Evolutionary conservation across 1,284 basidiomycete genomes (phyloP).

Genomic region (Sutorius eximius): DNA sequence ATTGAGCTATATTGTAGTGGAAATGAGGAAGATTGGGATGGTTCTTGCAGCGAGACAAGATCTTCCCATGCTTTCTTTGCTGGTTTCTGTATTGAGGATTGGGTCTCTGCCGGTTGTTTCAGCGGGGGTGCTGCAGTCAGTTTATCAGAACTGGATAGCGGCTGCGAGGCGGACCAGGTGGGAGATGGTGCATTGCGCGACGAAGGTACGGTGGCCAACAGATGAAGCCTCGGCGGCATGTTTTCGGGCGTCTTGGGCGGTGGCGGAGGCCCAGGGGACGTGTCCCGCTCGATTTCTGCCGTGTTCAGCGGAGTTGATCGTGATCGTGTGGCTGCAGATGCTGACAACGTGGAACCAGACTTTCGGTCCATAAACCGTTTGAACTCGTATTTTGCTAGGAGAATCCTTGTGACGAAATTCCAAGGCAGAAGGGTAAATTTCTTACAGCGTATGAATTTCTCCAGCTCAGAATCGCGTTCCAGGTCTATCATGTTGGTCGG

Average conservation of each 20-base stretch:
- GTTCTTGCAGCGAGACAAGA: slow-evolving; percentile 48
- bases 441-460: slow-evolving; percentile 77
- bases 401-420: neutral
- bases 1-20: slow-evolving; percentile 49
- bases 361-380: slow-evolving; percentile 55
- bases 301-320: slow-evolving; percentile 12
- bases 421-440: neutral
- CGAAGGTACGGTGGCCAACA: slow-evolving; percentile 10
- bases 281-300: slow-evolving; percentile 8
- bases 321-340: slow-evolving; percentile 20
- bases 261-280: slow-evolving; percentile 26
- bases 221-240: slow-evolving; percentile 19
- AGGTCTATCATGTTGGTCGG: slow-evolving; percentile 77
- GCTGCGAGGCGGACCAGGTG: slow-evolving; percentile 34
- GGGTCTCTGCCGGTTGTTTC: slow-evolving; percentile 12
- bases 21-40: slow-evolving; percentile 48
- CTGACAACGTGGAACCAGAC: slow-evolving; percentile 36
- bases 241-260: slow-evolving; percentile 34
- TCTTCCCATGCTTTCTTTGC: slow-evolving; percentile 49
- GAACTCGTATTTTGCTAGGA: slow-evolving; percentile 71
- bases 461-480: slow-evolving; percentile 81
- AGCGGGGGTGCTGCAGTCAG: slow-evolving; percentile 5
- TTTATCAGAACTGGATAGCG: slow-evolving; percentile 19
- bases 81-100: slow-evolving; percentile 19
- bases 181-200: slow-evolving; percentile 6